Percentiles rank a stretch among this genome's conserved stretches.
Conservation (phyloP, 305 asterid genomes). For the Fraxinus albicans region DNA sequence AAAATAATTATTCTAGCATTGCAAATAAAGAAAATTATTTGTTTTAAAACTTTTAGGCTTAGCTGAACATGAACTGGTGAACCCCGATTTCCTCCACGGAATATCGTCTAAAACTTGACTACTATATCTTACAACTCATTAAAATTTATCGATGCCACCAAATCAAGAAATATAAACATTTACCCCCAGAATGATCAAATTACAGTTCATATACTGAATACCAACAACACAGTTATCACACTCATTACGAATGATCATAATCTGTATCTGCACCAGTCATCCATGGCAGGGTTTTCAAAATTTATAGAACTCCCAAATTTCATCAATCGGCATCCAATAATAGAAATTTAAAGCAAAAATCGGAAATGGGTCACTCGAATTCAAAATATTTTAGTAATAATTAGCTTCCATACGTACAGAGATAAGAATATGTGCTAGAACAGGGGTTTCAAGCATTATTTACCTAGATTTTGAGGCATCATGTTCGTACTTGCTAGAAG, state of each 20-base stretch:
- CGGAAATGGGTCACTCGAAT: not conserved
- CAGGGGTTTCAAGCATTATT: not conserved
- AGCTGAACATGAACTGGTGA: not conserved
- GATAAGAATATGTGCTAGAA: not conserved
- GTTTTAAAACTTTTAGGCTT: not conserved
- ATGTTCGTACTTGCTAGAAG: not conserved
- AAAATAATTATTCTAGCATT: not conserved
- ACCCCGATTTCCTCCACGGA: not conserved
- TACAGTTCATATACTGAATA: not conserved
- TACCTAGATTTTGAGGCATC: conserved; percentile 10
- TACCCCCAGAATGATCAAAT: not conserved
- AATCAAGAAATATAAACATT: not conserved
- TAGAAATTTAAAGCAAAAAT: not conserved
- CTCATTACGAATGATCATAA: not conserved
- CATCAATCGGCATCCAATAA: not conserved
- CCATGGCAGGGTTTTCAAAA: not conserved
- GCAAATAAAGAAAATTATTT: not conserved
- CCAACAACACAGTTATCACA: not conserved
- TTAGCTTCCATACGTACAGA: not conserved
- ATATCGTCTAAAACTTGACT: not conserved
- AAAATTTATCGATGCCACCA: not conserved
- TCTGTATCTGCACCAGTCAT: not conserved
- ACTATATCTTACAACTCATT: not conserved
- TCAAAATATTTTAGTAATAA: not conserved
- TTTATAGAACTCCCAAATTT: not conserved